These are phyloP conservation scores for Euphorbia peplus DNA, from an alignment of 345 rosid species.

Conservation along the genomic window DNA sequence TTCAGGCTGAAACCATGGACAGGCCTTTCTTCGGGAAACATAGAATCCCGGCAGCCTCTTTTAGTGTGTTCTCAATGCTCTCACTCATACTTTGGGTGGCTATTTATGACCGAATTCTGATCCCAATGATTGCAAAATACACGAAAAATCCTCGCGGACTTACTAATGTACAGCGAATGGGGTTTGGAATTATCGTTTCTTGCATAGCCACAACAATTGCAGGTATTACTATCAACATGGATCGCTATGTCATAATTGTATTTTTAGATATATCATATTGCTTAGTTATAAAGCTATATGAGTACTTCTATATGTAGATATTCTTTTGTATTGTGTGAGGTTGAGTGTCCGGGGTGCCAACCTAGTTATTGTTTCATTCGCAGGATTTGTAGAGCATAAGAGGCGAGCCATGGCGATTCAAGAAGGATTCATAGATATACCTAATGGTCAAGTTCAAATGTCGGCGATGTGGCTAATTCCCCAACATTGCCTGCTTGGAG, in stretches of 20 bases:
- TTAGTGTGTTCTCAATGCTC: conserved; percentile 29
- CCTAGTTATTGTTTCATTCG: no score
- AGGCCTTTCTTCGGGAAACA: conserved; percentile 26
- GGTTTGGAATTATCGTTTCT: conserved; percentile 36
- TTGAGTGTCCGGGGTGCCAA: no score
- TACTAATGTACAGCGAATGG: conserved; percentile 43
- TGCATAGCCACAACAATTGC: conserved; percentile 33
- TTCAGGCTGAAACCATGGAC: conserved; percentile 49
- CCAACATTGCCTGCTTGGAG: conserved; percentile 38
- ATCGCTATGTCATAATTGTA: not conserved
- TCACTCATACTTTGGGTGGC: conserved; percentile 46
- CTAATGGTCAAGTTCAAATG: conserved; percentile 24
- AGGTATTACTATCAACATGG: conserved; percentile 6
- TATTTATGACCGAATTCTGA: conserved; percentile 37
- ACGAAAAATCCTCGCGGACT: conserved; percentile 34
- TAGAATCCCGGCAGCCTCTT: conserved; percentile 43
- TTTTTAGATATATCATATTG: no score
- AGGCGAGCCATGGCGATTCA: conserved; percentile 28
- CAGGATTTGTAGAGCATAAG: not conserved
- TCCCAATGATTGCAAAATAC: conserved; percentile 32
- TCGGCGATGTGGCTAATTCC: conserved; percentile 48
- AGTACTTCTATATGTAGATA: no score
- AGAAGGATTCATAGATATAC: conserved; percentile 28
- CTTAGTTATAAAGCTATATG: no score
- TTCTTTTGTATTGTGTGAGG: no score